phyloP scores from a whole-genome alignment of 176 grass and related monocot species.

The Rhipidocladum racemiflorum region DNA sequence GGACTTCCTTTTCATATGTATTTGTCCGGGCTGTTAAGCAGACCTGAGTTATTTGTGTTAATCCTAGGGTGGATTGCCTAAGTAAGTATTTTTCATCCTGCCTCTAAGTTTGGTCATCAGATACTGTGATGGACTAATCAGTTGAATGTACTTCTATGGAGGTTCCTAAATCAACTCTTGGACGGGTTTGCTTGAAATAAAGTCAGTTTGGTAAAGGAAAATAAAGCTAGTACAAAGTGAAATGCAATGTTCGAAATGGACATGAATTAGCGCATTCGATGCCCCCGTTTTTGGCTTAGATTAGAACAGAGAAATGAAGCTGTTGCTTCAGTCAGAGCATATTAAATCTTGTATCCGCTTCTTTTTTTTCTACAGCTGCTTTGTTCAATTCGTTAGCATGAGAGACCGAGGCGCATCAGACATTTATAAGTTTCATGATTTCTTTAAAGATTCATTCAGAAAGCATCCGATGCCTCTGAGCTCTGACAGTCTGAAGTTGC shows the following conservation, averaged over 20 bases:
- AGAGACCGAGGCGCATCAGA: neutral
- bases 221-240: neutral
- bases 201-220: slow-evolving; percentile 3
- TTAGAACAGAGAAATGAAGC: neutral
- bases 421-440: neutral
- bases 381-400: neutral
- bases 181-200: slow-evolving; percentile 32
- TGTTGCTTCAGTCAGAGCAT: neutral
- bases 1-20: neutral
- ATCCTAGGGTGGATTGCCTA: slow-evolving; percentile 7
- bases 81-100: neutral
- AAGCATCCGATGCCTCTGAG: neutral
- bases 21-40: neutral
- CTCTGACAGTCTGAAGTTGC: neutral
- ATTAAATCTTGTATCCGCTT: neutral
- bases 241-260: neutral
- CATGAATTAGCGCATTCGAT: neutral
- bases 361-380: neutral
- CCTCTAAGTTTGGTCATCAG: neutral
- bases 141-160: slow-evolving; percentile 14
- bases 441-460: neutral
- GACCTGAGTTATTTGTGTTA: neutral
- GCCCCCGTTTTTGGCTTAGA: neutral
- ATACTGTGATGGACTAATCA: neutral
- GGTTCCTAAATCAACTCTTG: neutral